Evolutionary conservation across 2,329 filamentous ascomycete species (phyloP).

Genomic region (Talaromyces pinophilus): DNA sequence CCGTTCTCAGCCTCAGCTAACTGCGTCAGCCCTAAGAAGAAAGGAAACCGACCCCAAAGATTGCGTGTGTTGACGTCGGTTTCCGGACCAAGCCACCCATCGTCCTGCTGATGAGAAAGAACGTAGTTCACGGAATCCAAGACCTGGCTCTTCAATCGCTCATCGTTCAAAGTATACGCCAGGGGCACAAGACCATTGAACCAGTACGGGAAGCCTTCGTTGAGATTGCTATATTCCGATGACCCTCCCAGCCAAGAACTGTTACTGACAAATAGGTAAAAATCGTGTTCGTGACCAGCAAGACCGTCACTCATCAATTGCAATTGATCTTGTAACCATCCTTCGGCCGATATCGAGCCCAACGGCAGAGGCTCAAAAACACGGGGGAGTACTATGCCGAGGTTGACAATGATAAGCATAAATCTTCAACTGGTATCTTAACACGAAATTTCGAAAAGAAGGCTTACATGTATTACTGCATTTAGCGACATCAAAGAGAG

Average conservation of each 20-base stretch:
- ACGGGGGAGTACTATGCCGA: constrained; percentile 20
- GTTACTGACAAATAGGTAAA: constrained; percentile 57
- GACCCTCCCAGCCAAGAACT: constrained; percentile 56
- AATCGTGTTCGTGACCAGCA: constrained; percentile 56
- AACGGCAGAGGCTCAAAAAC: constrained; percentile 41
- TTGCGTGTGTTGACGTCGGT: constrained; percentile 45
- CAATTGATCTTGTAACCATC: constrained; percentile 57
- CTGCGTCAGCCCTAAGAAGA: constrained; percentile 53
- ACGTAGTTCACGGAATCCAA: constrained; percentile 50
- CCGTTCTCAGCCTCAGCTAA: constrained; percentile 52
- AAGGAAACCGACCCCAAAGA: constrained; percentile 57
- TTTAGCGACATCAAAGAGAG: constrained; percentile 10
- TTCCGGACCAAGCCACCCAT: constrained; percentile 63
- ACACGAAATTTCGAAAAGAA: neutral
- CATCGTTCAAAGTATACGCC: constrained; percentile 54
- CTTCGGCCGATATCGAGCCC: constrained; percentile 53
- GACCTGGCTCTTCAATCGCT: constrained; percentile 54
- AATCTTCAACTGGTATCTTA: neutral
- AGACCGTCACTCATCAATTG: constrained; percentile 53
- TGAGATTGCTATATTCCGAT: constrained; percentile 55
- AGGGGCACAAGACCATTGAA: constrained; percentile 61
- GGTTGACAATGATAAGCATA: neutral
- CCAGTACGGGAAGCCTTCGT: constrained; percentile 61
- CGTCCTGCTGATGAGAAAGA: constrained; percentile 51
- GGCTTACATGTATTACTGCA: constrained; percentile 12